Evolutionary conservation across 169 alveolate species (phyloP).

Genomic region (Cryptosporidium xiaoi): DNA sequence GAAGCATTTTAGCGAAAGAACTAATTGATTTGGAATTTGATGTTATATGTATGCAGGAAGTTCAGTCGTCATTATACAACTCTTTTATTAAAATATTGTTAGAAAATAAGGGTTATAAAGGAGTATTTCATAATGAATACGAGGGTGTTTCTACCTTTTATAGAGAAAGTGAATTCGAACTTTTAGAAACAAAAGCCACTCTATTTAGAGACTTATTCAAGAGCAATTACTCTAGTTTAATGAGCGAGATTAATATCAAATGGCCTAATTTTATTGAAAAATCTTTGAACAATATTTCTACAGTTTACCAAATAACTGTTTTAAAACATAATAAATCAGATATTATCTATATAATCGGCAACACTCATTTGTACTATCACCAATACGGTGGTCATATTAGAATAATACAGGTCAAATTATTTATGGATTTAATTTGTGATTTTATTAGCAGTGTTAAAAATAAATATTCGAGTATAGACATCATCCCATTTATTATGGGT

Average conservation of each 20-base stretch:
- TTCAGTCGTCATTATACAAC: slow-evolving; percentile 38
- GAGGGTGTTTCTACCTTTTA: slow-evolving; percentile 42
- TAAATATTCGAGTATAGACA: background rate
- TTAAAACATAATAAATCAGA: slow-evolving; percentile 5
- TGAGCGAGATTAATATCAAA: background rate
- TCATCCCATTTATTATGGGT: slow-evolving; percentile 25
- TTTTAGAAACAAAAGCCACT: slow-evolving; percentile 19
- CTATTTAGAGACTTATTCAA: slow-evolving; percentile 17
- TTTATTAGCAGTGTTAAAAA: background rate
- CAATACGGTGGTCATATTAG: slow-evolving; percentile 55
- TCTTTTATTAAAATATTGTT: slow-evolving; percentile 19
- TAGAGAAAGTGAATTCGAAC: slow-evolving; percentile 2
- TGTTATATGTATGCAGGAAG: slow-evolving; percentile 58
- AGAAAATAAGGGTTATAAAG: slow-evolving; percentile 25
- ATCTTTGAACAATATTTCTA: slow-evolving; percentile 12
- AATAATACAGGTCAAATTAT: slow-evolving; percentile 41
- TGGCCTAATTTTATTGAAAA: slow-evolving; percentile 55
- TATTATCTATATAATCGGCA: slow-evolving; percentile 16
- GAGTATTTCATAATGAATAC: slow-evolving; percentile 11
- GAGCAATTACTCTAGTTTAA: slow-evolving; percentile 19
- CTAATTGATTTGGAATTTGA: slow-evolving; percentile 53
- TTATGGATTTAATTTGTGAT: slow-evolving; percentile 33
- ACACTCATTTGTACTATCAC: slow-evolving; percentile 64
- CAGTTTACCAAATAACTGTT: slow-evolving; percentile 47
- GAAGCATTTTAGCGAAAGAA: slow-evolving; percentile 55